phyloP scores from a whole-genome alignment of 176 grass and related monocot genomes.

The Microstegium vimineum region DNA sequence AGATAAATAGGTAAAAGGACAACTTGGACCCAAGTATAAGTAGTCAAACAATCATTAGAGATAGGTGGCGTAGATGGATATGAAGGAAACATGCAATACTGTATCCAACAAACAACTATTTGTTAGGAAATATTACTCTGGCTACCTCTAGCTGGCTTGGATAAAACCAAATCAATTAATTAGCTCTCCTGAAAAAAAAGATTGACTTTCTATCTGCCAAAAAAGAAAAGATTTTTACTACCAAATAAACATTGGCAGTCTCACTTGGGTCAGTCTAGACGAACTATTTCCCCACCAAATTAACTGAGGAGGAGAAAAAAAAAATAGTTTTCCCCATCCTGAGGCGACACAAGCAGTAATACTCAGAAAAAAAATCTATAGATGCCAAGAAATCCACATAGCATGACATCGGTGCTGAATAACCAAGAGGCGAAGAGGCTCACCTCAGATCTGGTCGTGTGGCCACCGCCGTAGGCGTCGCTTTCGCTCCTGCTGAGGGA shows the following conservation, averaged over 20 bases:
- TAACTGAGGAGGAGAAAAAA: too few relatives aligned
- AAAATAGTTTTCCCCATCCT: too few relatives aligned
- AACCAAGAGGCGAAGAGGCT: not conserved
- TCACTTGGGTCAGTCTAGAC: not conserved
- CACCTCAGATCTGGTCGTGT: not conserved
- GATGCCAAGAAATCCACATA: too few relatives aligned
- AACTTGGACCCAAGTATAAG: too few relatives aligned
- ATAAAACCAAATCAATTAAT: not conserved
- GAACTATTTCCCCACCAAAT: too few relatives aligned
- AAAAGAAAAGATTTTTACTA: not conserved
- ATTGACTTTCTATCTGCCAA: too few relatives aligned
- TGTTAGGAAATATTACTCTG: not conserved
- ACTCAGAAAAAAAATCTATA: too few relatives aligned
- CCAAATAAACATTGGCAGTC: not conserved
- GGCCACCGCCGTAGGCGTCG: not conserved
- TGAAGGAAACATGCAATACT: not conserved
- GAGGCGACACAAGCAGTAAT: too few relatives aligned
- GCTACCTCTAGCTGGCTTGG: too few relatives aligned
- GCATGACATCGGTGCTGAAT: not conserved
- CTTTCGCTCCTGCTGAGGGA: not conserved
- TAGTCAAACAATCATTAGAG: not conserved
- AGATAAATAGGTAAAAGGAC: too few relatives aligned
- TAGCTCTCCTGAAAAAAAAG: not conserved
- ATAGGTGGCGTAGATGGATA: not conserved
- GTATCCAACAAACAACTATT: not conserved